These are phyloP conservation scores for Carex myosuroides DNA, from an alignment of 176 grass and related monocot species.

Conservation along the genomic window DNA sequence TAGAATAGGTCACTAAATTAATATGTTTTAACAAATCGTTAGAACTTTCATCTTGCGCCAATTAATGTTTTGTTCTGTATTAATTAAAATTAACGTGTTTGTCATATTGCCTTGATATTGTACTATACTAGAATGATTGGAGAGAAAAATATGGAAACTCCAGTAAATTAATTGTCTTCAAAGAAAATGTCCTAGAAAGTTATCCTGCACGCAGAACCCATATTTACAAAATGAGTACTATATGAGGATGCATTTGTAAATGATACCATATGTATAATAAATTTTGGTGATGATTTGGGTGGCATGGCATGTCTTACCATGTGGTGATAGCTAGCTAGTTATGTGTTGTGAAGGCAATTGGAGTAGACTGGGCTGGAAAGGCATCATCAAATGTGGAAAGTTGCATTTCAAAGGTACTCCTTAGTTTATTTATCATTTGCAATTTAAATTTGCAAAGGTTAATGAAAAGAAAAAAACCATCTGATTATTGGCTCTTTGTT, in stretches of 20 bases:
- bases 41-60: too few species aligned
- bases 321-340: background rate
- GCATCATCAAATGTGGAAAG: conserved; percentile 51
- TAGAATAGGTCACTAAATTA: too few species aligned
- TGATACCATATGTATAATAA: conserved; percentile 6
- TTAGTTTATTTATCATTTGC: conserved; percentile 20
- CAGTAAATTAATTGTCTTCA: background rate
- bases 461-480: background rate
- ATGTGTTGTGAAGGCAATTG: conserved; percentile 16
- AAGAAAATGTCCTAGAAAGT: too few species aligned
- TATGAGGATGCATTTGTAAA: background rate
- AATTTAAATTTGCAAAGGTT: conserved; percentile 24
- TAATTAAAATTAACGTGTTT: background rate
- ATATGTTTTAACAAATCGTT: too few species aligned
- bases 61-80: too few species aligned
- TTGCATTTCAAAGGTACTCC: conserved; percentile 23
- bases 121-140: background rate
- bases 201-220: too few species aligned
- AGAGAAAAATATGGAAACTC: background rate
- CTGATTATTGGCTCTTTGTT: background rate
- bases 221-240: background rate
- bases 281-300: conserved; percentile 61
- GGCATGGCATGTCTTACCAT: conserved; percentile 57
- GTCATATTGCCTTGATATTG: background rate
- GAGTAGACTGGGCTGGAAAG: conserved; percentile 13